Evolutionary conservation across 169 alveolate species (phyloP).

Genomic region (Ichthyophthirius multifiliis): DNA sequence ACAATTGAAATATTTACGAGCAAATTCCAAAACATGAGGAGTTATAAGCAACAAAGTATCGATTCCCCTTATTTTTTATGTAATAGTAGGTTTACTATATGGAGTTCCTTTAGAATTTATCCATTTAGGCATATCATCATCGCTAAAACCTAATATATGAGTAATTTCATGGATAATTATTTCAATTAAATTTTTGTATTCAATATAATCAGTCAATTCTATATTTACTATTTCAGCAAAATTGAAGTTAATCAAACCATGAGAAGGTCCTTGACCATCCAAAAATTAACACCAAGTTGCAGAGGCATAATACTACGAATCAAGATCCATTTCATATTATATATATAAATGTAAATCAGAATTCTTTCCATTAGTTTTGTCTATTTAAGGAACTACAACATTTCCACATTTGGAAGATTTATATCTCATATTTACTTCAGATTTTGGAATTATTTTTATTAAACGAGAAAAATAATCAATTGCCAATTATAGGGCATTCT

Average conservation of each 20-base stretch:
- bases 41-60: neutral
- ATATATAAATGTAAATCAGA: neutral
- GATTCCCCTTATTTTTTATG: neutral
- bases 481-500: neutral
- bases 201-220: neutral
- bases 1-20: constrained; percentile 34
- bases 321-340: neutral
- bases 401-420: neutral
- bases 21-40: constrained; percentile 32
- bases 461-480: neutral
- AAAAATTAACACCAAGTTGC: neutral
- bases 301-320: neutral
- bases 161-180: neutral
- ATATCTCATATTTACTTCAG: neutral
- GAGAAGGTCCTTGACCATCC: neutral
- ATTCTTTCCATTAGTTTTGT: neutral
- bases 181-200: neutral
- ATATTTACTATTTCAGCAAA: neutral
- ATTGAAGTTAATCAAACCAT: neutral
- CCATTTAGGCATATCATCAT: neutral
- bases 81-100: neutral
- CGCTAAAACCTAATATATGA: neutral
- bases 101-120: neutral
- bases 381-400: neutral
- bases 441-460: neutral